These are phyloP conservation scores for Puccinia sorghi DNA, from an alignment of 1,284 basidiomycete species.

Conservation along the genomic window DNA sequence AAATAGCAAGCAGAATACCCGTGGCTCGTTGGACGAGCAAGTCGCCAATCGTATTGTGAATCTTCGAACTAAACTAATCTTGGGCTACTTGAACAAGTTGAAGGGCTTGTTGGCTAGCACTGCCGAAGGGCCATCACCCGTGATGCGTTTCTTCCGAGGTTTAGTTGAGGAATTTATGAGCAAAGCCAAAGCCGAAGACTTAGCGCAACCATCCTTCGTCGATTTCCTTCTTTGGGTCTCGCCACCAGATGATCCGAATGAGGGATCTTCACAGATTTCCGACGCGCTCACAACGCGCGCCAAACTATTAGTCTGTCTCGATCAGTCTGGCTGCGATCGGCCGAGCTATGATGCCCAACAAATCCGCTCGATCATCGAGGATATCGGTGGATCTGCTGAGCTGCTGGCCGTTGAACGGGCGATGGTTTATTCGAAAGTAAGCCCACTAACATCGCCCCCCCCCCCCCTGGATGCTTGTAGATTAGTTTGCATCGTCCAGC, in stretches of 20 bases:
- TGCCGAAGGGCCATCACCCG: neutral
- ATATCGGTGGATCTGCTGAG: constrained; percentile 59
- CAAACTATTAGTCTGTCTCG: constrained; percentile 74
- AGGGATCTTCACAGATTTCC: neutral
- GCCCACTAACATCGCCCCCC: constrained; percentile 49
- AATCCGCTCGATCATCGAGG: constrained; percentile 63
- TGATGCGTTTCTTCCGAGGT: constrained; percentile 14
- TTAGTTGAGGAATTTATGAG: constrained; percentile 24
- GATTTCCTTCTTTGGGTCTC: constrained; percentile 16
- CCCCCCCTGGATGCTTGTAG: constrained; percentile 55
- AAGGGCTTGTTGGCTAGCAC: constrained; percentile 11
- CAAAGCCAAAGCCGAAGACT: neutral
- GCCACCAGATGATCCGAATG: constrained; percentile 1
- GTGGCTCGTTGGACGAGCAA: neutral
- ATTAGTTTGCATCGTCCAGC: constrained; percentile 68
- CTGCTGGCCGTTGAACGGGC: constrained; percentile 72
- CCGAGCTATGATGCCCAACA: constrained; percentile 65
- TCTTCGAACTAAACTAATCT: constrained; percentile 28
- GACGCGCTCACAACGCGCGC: constrained; percentile 58
- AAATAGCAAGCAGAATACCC: constrained; percentile 1
- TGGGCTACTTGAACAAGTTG: constrained; percentile 34
- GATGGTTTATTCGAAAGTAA: constrained; percentile 77
- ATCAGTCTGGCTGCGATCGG: constrained; percentile 63
- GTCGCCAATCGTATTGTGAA: neutral
- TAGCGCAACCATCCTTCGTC: constrained; percentile 6